Conservation (phyloP, 805 yeast species). For the Hagleromyces aurorensis region DNA sequence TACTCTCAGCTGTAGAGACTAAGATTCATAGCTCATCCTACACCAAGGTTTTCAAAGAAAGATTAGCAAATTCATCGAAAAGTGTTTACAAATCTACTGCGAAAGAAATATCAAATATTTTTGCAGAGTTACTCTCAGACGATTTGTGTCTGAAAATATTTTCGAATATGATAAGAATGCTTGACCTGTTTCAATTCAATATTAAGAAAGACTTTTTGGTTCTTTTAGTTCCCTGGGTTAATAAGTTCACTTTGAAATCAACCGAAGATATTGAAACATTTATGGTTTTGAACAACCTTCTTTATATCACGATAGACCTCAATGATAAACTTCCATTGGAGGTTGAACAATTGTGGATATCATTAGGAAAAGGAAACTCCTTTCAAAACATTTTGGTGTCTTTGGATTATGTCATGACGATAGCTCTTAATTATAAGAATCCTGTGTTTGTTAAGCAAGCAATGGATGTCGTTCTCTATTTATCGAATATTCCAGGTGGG, state of each 20-base stretch:
- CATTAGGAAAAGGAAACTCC: conserved; percentile 71
- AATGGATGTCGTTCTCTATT: conserved; percentile 71
- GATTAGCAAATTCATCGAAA: conserved; percentile 65
- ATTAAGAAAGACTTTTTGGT: conserved; percentile 73
- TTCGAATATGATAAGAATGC: conserved; percentile 67
- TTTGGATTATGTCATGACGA: conserved; percentile 57
- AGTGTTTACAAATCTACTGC: conserved; percentile 84
- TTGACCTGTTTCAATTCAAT: conserved; percentile 46
- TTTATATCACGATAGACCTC: conserved; percentile 77
- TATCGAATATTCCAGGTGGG: conserved; percentile 49
- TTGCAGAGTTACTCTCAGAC: conserved; percentile 54
- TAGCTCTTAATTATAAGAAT: conserved; percentile 62
- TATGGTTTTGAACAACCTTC: conserved; percentile 73
- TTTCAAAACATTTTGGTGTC: conserved; percentile 64
- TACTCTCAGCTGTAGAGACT: conserved; percentile 61
- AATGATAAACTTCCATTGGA: conserved; percentile 72
- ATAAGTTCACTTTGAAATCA: conserved; percentile 56
- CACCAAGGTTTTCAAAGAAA: conserved; percentile 54
- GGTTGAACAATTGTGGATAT: conserved; percentile 92
- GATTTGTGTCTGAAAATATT: conserved; percentile 52
- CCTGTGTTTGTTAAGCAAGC: conserved; percentile 70
- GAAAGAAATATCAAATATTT: conserved; percentile 65
- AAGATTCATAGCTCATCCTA: conserved; percentile 47
- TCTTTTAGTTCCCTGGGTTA: conserved; percentile 88
- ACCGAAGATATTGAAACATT: conserved; percentile 39